phyloP scores from a whole-genome alignment of 1,284 basidiomycete genomes.

The Leccinum huronense region DNA sequence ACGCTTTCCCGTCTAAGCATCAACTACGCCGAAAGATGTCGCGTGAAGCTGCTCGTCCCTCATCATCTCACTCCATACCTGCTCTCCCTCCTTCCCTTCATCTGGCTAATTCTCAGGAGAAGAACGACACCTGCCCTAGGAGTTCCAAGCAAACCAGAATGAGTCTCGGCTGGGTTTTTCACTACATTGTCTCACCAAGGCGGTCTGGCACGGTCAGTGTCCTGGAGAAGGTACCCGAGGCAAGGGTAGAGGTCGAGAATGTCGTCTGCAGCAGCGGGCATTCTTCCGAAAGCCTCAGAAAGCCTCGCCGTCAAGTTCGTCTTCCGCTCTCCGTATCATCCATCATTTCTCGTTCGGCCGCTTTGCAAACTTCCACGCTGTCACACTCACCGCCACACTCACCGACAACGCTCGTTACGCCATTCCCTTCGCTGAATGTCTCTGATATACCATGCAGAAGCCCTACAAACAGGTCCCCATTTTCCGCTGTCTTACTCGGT shows the following conservation, averaged over 20 bases:
- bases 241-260: conserved; percentile 7
- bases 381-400: conserved; percentile 2
- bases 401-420: conserved; percentile 6
- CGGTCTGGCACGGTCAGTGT: background rate
- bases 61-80: conserved; percentile 11
- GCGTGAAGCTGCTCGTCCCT: conserved; percentile 5
- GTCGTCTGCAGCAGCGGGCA: background rate
- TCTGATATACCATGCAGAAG: conserved; percentile 16
- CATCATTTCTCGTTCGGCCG: conserved; percentile 5
- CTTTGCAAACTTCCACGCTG: conserved; percentile 4
- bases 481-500: conserved; percentile 16
- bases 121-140: background rate
- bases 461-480: conserved; percentile 16
- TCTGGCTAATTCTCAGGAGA: conserved; percentile 9
- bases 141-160: conserved; percentile 2
- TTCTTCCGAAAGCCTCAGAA: conserved; percentile 3
- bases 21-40: conserved; percentile 16
- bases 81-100: conserved; percentile 22
- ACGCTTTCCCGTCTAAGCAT: conserved; percentile 6
- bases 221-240: conserved; percentile 8
- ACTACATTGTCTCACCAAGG: conserved; percentile 11
- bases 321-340: conserved; percentile 4
- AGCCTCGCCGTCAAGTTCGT: background rate
- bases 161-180: conserved; percentile 15
- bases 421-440: conserved; percentile 15